These are phyloP conservation scores for Yamadazyma takamatsuzukensis DNA, from an alignment of 805 yeast genomes.

Conservation along the genomic window DNA sequence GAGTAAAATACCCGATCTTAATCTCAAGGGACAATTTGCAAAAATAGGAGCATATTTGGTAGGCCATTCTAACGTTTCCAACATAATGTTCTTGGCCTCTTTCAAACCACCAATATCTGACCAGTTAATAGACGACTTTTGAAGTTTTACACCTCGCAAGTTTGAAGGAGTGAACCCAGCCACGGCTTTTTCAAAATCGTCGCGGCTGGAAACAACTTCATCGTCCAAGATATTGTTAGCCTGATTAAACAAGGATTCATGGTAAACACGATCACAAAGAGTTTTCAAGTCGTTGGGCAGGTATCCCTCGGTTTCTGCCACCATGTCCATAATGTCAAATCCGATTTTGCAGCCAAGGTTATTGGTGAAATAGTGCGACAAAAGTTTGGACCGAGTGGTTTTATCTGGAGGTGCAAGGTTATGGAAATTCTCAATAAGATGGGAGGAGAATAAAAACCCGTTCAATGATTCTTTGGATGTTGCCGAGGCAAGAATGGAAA, in stretches of 20 bases:
- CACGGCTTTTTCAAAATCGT: conserved; percentile 54
- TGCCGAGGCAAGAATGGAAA: conserved; percentile 61
- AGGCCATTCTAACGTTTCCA: conserved; percentile 97
- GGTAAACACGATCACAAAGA: conserved; percentile 65
- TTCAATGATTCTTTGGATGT: conserved; percentile 65
- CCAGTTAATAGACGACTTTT: conserved; percentile 77
- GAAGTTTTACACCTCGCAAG: conserved; percentile 80
- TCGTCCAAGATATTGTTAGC: conserved; percentile 9
- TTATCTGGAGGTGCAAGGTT: conserved; percentile 69
- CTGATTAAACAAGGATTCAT: conserved; percentile 37
- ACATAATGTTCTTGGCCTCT: conserved; percentile 67
- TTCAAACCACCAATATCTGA: conserved; percentile 82
- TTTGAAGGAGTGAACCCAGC: conserved; percentile 74
- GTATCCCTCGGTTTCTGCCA: conserved; percentile 81
- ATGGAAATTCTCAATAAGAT: conserved; percentile 61
- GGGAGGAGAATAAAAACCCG: conserved; percentile 57
- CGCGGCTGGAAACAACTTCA: conserved; percentile 18
- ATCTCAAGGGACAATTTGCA: conserved; percentile 76
- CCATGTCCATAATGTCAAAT: conserved; percentile 42
- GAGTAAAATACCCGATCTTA: conserved; percentile 83
- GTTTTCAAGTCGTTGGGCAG: conserved; percentile 77
- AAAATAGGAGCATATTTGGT: conserved; percentile 95
- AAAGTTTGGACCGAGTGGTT: conserved; percentile 47
- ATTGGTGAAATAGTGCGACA: conserved; percentile 35
- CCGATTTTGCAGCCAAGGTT: conserved; percentile 30